Evolutionary conservation across 352 stramenopile species (phyloP).

Genomic region (Phytophthora fragariae): DNA sequence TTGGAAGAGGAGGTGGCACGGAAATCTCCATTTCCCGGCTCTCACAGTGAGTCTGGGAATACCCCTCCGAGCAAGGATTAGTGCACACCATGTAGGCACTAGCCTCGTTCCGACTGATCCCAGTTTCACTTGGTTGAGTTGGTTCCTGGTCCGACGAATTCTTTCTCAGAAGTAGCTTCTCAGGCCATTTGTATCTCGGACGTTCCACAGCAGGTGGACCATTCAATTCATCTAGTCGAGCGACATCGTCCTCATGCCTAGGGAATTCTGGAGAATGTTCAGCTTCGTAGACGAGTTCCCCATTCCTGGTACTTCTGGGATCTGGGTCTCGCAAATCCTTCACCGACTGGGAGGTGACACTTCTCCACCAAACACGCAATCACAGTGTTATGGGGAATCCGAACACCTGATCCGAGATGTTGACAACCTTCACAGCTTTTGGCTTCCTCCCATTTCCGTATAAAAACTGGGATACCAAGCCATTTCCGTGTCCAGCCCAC

Average conservation of each 20-base stretch:
- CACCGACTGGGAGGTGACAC: neutral
- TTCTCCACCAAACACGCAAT: conserved; percentile 4
- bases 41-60: neutral
- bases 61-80: neutral
- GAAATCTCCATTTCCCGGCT: neutral
- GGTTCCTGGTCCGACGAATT: neutral
- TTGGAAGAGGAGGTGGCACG: neutral
- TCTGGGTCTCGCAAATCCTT: neutral
- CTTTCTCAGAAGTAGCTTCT: neutral
- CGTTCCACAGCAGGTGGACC: neutral
- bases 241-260: neutral
- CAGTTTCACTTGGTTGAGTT: neutral
- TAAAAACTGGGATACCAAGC: neutral
- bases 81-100: neutral
- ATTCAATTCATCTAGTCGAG: neutral
- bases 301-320: conserved; percentile 9
- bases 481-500: neutral
- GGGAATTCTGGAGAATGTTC: conserved; percentile 2
- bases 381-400: neutral
- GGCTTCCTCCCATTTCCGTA: neutral
- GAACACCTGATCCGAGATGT: conserved; percentile 1
- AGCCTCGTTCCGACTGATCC: neutral
- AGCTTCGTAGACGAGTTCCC: neutral
- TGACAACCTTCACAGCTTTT: neutral
- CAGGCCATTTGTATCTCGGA: neutral